Evolutionary conservation across 2,329 filamentous ascomycete species (phyloP).

Genomic region (Cordyceps farinosa): DNA sequence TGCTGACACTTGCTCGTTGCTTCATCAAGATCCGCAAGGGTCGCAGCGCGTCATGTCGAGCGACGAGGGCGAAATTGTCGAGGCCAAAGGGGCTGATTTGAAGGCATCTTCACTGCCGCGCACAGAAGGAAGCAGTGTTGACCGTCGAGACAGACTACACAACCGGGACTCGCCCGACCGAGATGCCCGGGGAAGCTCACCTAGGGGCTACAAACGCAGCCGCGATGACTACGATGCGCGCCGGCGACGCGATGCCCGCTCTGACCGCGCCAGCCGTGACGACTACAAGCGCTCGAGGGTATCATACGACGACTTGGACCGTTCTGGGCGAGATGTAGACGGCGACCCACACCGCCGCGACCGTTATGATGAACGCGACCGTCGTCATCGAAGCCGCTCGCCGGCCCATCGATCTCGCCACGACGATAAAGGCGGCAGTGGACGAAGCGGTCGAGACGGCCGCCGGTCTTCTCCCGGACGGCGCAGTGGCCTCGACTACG

Average conservation of each 20-base stretch:
- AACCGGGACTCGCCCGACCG: slow-evolving; percentile 58
- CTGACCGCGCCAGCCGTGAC: slow-evolving; percentile 58
- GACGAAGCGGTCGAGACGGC: not conserved
- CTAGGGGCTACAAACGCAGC: slow-evolving; percentile 63
- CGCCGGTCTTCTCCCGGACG: not conserved
- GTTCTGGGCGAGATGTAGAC: slow-evolving; percentile 43
- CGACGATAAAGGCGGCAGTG: slow-evolving; percentile 27
- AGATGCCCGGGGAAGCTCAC: slow-evolving; percentile 52
- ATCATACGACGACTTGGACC: slow-evolving; percentile 57
- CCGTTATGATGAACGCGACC: slow-evolving; percentile 35
- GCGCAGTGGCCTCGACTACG: slow-evolving; percentile 34
- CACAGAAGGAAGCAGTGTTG: slow-evolving; percentile 78
- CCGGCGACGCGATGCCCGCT: slow-evolving; percentile 47
- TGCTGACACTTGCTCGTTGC: slow-evolving; percentile 35
- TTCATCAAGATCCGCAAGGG: slow-evolving; percentile 24
- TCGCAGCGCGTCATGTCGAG: slow-evolving; percentile 44
- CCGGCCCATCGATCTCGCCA: slow-evolving; percentile 39
- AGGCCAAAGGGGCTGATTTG: slow-evolving; percentile 59
- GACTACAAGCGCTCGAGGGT: slow-evolving; percentile 45
- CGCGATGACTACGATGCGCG: slow-evolving; percentile 59
- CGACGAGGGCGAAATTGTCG: slow-evolving; percentile 84
- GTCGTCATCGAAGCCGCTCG: slow-evolving; percentile 55
- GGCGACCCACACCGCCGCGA: slow-evolving; percentile 38
- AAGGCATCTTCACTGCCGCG: slow-evolving; percentile 88
- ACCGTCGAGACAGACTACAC: slow-evolving; percentile 83